Base-by-base conservation (phyloP, 116 monocot species). In the Zostera marina region DNA sequence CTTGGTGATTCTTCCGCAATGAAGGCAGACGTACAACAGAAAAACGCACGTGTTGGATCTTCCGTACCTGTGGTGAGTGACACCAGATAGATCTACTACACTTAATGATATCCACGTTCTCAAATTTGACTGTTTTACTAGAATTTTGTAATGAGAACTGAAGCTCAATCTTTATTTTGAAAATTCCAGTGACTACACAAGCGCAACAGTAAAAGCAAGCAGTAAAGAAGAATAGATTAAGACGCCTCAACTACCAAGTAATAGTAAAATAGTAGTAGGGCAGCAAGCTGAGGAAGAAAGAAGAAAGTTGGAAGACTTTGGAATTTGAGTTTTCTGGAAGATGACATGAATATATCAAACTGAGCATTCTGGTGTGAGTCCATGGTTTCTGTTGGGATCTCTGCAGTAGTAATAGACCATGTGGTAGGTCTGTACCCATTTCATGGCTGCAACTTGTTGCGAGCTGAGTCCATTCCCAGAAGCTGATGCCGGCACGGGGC, bases 391-490 rank as follows among this genome's bases (percentile, higher is more conserved):
- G 48, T 32, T 67, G 14, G 76, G 47, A 25, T 92, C 87, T 42
- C 64, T 74, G 68, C 92, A 92, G 57, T 92, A 92, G 73, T 87
- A 63, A 26, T 92, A 92, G 32, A 92, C 78, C 86, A 83, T 80
- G 72, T 79, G 46, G 25, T 74, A 54, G 53, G n/a, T 66, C 60
- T 83, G 92, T 10, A 70, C 87, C 92, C 92, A 92, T 10, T 66
- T 61, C 80, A 92, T 87, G 2, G 83, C 80, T n/a, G 64, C 72
- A 42, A 48, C 62, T 51, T 92, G 92, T 32, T 49, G 52, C 10
- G 58, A 26, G 76, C 78, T 92, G 16, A 92, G 74, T 1, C 76
- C 77, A 11, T 10, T 56, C 7, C 81, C 70, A 8, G 41, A 22
- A 1, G 76, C 72, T 1, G 92, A 86, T 0, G 69, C 52, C 1